Conservation (phyloP, 192 early-diverging fungal genomes). For the Piromyces finnis region DNA sequence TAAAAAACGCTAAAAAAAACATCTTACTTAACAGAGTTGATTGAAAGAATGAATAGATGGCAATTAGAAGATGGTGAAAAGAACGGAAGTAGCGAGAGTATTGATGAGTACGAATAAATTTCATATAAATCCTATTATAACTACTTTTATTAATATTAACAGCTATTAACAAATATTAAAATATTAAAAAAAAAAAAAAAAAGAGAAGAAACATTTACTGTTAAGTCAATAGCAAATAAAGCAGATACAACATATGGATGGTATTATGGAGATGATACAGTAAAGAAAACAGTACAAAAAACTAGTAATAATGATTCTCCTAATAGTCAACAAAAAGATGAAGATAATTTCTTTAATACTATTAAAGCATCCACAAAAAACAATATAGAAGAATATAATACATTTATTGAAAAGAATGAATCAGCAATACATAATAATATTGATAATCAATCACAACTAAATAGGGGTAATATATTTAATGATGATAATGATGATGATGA, state of each 20-base stretch:
- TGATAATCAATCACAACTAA: neutral
- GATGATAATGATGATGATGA: neutral
- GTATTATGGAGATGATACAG: neutral
- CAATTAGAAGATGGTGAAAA: neutral
- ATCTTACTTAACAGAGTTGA: constrained; percentile 67
- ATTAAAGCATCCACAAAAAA: neutral
- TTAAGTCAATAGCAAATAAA: neutral
- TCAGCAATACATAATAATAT: neutral
- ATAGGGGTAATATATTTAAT: neutral
- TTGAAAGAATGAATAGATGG: constrained; percentile 69
- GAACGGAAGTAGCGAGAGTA: neutral
- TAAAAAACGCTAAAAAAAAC: constrained; percentile 69
- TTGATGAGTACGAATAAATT: neutral
- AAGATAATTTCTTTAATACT: neutral
- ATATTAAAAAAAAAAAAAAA: no score
- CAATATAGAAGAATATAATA: neutral
- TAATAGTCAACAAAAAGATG: neutral
- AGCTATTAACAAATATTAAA: no score
- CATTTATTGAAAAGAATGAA: neutral
- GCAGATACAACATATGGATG: neutral
- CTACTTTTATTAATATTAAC: no score
- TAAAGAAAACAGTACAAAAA: neutral
- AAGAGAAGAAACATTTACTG: neutral
- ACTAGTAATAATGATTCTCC: neutral
- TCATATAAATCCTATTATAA: no score